Percentiles rank a stretch among this genome's conserved stretches.
Conservation (phyloP, 2,329 filamentous ascomycete genomes). For the Penicillium capsulatum region DNA sequence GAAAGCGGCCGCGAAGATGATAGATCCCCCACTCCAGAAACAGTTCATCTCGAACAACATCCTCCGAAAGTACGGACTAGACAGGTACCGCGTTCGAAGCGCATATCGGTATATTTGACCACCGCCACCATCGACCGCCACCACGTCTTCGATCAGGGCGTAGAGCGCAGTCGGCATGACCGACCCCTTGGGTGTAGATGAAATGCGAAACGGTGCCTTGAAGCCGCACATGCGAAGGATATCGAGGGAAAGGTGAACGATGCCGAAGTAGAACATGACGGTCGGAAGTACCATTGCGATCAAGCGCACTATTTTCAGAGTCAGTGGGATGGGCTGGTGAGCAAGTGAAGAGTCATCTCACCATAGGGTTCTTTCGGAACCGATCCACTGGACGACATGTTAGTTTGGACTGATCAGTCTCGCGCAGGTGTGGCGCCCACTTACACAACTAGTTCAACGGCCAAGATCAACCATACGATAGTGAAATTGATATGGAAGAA, state of each 20-base stretch:
- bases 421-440: too few relatives aligned
- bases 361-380: constrained; percentile 40
- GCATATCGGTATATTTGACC: constrained; percentile 52
- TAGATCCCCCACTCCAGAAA: constrained; percentile 54
- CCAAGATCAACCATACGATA: constrained; percentile 43
- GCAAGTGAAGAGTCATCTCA: constrained; percentile 20
- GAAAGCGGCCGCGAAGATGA: constrained; percentile 46
- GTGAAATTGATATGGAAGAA: constrained; percentile 48
- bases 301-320: constrained; percentile 34
- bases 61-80: constrained; percentile 51
- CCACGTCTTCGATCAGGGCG: constrained; percentile 64
- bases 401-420: constrained; percentile 17
- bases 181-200: constrained; percentile 58
- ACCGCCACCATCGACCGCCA: constrained; percentile 62
- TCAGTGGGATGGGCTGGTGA: background rate
- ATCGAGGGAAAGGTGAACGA: constrained; percentile 40
- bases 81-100: constrained; percentile 50
- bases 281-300: constrained; percentile 44
- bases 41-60: constrained; percentile 54
- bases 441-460: constrained; percentile 42
- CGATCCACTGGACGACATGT: constrained; percentile 35
- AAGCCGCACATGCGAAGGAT: constrained; percentile 41
- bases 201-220: constrained; percentile 59
- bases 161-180: constrained; percentile 58
- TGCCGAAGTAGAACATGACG: constrained; percentile 46